Conservation (phyloP, 805 yeast genomes). For the Wickerhamiella vanderwaltii region DNA sequence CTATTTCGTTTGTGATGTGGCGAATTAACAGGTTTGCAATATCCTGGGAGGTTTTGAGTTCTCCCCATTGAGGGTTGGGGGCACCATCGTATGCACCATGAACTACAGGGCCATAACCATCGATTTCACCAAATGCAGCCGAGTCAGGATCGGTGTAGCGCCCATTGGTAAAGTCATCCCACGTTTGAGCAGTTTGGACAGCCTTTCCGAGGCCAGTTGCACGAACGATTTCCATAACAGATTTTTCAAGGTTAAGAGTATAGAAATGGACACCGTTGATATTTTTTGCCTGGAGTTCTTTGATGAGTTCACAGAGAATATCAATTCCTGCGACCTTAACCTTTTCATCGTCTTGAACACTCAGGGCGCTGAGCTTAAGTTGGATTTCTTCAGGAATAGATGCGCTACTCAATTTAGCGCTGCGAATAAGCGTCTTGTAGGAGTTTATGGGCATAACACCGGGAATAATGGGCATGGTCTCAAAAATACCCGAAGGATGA, state of each 20-base stretch:
- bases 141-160: slow-evolving; percentile 90
- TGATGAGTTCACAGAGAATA: slow-evolving; percentile 66
- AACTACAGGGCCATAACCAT: slow-evolving; percentile 89
- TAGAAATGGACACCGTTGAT: slow-evolving; percentile 86
- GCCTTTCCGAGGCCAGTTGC: slow-evolving; percentile 35
- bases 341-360: slow-evolving; percentile 82
- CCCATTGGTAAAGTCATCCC: slow-evolving; percentile 97
- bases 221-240: slow-evolving; percentile 74
- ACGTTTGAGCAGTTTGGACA: slow-evolving; percentile 32
- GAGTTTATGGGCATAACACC: slow-evolving; percentile 98
- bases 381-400: slow-evolving; percentile 62
- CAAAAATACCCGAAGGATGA: slow-evolving; percentile 49
- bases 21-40: slow-evolving; percentile 53
- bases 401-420: slow-evolving; percentile 88
- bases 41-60: slow-evolving; percentile 49
- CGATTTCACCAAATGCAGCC: slow-evolving; percentile 96
- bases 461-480: slow-evolving; percentile 77
- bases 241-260: slow-evolving; percentile 82
- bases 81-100: slow-evolving; percentile 51
- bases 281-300: slow-evolving; percentile 48
- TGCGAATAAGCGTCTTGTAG: slow-evolving; percentile 77
- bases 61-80: slow-evolving; percentile 71
- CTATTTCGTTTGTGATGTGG: slow-evolving; percentile 63
- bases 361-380: slow-evolving; percentile 45
- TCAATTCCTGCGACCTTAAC: slow-evolving; percentile 80